Evolutionary conservation across 345 rosid species (phyloP), one percentile per base, ranked within the genome.

Genomic region (Populus davidiana): DNA sequence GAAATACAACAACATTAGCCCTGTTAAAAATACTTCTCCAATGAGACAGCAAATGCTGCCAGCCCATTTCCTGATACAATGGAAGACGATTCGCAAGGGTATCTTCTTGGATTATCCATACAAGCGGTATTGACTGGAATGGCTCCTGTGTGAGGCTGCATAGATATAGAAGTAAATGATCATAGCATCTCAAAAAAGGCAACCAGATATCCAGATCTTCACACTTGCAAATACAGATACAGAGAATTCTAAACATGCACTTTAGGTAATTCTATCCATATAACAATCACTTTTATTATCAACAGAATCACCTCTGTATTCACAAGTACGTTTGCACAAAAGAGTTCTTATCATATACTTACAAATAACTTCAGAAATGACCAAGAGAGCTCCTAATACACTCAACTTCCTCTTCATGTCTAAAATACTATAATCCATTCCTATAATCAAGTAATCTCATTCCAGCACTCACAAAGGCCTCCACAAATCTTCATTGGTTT

Each of bases 131-230:
- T 33, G 92, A 89, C 88, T 81, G 88, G 88, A 96, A 94, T 75
- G 98, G 98, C 90, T 92, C 98, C 92, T 90, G 97, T 97, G 88
- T 91, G 78, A 96, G 97, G 95, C 99, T 94, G 98, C 95, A 94
- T 80, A 86, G 71, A 91, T 87, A 88, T 87, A 80, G 75, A 85
- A 83, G 83, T 89, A 87, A 87, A 86, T 87, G 79, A 86, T 74
- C 86, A 82, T 73, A 85, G 86, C 75, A 83, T 82, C 69, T 72
- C 84, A 76, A 74, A 75, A 68, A 75, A 76, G 74, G 62, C 76
- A 75, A 73, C 33, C 69, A 67, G 35, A 75, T 71, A 39, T 18
- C 79, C 59, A 73, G 67, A 70, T 77, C 70, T 65, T 65, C 71
- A 16, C 20, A 65, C 61, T 25, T 16, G 25, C n/a, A 36, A 25